These are phyloP conservation scores for Carex cristatella DNA, from an alignment of 176 grass and related monocot species.

Conservation along the genomic window DNA sequence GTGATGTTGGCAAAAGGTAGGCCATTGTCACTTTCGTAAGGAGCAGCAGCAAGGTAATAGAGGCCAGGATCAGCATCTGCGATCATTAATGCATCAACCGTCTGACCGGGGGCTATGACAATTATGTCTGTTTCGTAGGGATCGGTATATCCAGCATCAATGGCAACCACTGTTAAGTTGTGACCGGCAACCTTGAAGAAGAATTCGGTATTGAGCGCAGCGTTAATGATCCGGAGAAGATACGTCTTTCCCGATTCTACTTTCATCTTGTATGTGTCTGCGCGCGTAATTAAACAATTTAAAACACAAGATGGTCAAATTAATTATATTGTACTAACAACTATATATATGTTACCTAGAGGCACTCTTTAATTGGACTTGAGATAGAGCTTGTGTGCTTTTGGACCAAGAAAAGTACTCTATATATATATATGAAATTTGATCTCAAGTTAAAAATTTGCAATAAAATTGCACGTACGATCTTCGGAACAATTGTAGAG, in stretches of 20 bases:
- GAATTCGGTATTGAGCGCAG: conserved; percentile 60
- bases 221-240: conserved; percentile 69
- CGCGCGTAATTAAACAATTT: neutral
- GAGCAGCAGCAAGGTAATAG: conserved; percentile 47
- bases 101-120: conserved; percentile 61
- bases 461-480: conserved; percentile 20
- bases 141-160: conserved; percentile 59
- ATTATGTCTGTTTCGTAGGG: conserved; percentile 55
- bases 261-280: conserved; percentile 41
- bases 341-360: too few species aligned
- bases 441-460: neutral
- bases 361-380: neutral
- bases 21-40: conserved; percentile 34
- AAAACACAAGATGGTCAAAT: neutral
- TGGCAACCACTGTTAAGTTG: conserved; percentile 53
- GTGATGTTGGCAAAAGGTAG: conserved; percentile 16
- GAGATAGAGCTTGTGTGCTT: neutral
- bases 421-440: neutral
- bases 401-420: neutral
- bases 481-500: conserved; percentile 31
- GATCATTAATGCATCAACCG: conserved; percentile 56
- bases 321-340: neutral
- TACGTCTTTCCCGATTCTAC: conserved; percentile 36
- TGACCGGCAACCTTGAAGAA: conserved; percentile 70
- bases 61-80: conserved; percentile 27